phyloP scores from a whole-genome alignment of 2,329 filamentous ascomycete genomes.

The Pseudogymnoascus sp. region DNA sequence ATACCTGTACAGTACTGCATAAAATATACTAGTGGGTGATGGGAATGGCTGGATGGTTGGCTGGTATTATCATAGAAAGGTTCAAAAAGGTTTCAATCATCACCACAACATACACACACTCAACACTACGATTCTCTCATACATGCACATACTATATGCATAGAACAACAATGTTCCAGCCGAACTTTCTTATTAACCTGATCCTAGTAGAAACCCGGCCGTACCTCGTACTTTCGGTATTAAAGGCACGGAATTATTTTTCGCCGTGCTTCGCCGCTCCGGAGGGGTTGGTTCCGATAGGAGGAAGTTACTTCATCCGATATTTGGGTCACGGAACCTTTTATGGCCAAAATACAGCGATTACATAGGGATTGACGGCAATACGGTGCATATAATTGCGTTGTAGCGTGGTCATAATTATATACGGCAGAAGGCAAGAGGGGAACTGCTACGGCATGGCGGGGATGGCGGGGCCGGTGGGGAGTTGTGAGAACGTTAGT shows the following conservation, averaged over 20 bases:
- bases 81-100: background rate
- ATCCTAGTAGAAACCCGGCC: background rate
- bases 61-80: background rate
- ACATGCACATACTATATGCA: slow-evolving; percentile 3
- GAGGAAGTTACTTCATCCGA: slow-evolving; percentile 8
- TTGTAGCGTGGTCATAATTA: background rate
- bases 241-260: slow-evolving; percentile 2
- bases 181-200: background rate
- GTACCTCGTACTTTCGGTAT: background rate
- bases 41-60: background rate
- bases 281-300: background rate
- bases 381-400: slow-evolving; percentile 1
- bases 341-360: background rate
- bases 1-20: slow-evolving; percentile 4
- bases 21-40: slow-evolving; percentile 1
- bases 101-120: background rate
- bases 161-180: background rate
- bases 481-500: slow-evolving; percentile 1
- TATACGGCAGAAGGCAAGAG: slow-evolving; percentile 2
- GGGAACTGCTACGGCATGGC: background rate
- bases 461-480: slow-evolving; percentile 6
- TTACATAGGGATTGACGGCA: background rate
- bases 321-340: slow-evolving; percentile 3
- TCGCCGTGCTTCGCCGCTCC: slow-evolving; percentile 1
- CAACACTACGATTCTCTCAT: background rate